phyloP scores from a whole-genome alignment of 1,139 yeast species.

The Kazachstania sp. region DNA sequence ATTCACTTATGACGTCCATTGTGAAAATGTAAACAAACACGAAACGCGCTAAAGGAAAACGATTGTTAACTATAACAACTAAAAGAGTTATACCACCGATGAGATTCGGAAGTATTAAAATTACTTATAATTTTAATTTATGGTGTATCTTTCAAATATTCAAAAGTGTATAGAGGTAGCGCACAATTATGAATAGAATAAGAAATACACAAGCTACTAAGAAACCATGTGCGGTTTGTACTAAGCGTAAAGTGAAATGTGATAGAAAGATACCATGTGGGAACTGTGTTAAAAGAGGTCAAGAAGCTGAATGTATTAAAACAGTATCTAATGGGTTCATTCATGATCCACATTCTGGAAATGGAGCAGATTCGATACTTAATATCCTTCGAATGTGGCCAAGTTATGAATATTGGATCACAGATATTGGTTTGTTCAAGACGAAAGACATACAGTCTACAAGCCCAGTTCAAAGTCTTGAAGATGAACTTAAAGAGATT shows the following conservation, averaged over 20 bases:
- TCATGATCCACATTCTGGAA: not conserved
- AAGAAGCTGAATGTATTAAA: slow-evolving; percentile 21
- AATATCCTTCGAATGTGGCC: slow-evolving; percentile 22
- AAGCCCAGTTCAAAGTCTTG: slow-evolving; percentile 5
- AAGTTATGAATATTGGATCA: slow-evolving; percentile 26
- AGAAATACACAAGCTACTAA: not conserved
- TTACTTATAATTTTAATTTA: too few relatives aligned
- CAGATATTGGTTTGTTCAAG: slow-evolving; percentile 22
- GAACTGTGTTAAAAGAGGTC: slow-evolving; percentile 26
- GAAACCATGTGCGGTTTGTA: slow-evolving; percentile 20
- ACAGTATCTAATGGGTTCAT: slow-evolving; percentile 5
- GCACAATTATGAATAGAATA: not conserved
- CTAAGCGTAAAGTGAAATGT: slow-evolving; percentile 28
- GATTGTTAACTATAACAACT: too few relatives aligned
- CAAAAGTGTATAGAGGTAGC: too few relatives aligned
- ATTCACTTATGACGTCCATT: too few relatives aligned
- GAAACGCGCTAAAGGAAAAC: not conserved
- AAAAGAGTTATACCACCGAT: not conserved
- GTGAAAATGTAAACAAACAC: too few relatives aligned
- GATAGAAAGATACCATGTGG: slow-evolving; percentile 30
- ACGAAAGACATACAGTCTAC: slow-evolving; percentile 5
- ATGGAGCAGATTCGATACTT: slow-evolving; percentile 6
- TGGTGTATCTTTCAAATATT: too few relatives aligned
- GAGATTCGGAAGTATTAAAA: too few relatives aligned
- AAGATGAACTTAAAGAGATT: slow-evolving; percentile 7